A percentile compares a stretch with the other conserved stretches of the same genome.
phyloP scores from a whole-genome alignment of 177 flowering plant genomes.

The Vitis hybrid region DNA sequence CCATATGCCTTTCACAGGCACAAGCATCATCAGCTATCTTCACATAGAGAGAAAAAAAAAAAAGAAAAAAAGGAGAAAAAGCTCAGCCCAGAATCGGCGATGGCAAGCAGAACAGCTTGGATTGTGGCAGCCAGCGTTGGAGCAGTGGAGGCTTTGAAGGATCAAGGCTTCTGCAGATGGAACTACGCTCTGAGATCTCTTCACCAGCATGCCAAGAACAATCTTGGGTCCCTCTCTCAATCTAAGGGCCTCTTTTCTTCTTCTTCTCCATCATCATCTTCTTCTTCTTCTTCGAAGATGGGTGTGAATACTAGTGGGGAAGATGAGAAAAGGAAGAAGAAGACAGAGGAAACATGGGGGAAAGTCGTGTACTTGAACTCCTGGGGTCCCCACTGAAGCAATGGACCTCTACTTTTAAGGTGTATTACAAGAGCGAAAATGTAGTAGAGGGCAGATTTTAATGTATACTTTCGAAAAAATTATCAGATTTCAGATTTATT shows the following conservation, averaged over 20 bases:
- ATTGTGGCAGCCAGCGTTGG: slow-evolving; percentile 26
- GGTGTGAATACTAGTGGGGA: too few species aligned
- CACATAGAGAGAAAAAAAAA: too few species aligned
- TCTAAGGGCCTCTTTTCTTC: slow-evolving; percentile 15
- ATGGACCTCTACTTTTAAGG: too few species aligned
- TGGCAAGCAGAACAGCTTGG: slow-evolving; percentile 18
- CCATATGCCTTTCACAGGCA: too few species aligned
- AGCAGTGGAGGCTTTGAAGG: slow-evolving; percentile 32
- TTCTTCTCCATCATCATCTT: neutral
- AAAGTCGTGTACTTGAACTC: slow-evolving; percentile 9
- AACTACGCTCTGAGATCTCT: slow-evolving; percentile 19
- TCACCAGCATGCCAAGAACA: slow-evolving; percentile 23
- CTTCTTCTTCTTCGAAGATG: neutral
- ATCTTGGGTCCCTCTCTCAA: slow-evolving; percentile 17
- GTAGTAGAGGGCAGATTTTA: too few species aligned
- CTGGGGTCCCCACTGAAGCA: neutral
- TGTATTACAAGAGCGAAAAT: too few species aligned
- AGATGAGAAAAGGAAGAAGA: neutral
- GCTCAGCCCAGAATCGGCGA: too few species aligned
- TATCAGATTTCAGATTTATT: too few species aligned
- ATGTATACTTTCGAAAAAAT: too few species aligned
- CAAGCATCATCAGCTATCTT: too few species aligned
- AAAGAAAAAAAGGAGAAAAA: too few species aligned
- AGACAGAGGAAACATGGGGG: slow-evolving; percentile 2
- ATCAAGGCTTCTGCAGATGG: slow-evolving; percentile 35